These are phyloP conservation scores for Pilobolus umbonatus DNA, from an alignment of 192 early-diverging fungal species.

Conservation along the genomic window DNA sequence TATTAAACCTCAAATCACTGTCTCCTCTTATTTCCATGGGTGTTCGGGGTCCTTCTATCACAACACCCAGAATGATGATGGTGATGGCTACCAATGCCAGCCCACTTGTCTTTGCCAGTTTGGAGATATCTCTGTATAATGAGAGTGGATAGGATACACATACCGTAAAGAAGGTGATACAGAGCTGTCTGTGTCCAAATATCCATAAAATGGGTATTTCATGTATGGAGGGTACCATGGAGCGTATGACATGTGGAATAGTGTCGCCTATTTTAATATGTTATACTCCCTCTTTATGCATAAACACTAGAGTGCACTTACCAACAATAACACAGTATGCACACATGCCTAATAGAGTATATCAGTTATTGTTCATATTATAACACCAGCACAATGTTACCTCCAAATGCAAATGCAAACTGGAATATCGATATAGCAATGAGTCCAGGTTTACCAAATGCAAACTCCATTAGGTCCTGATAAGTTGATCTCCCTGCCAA, in stretches of 20 bases:
- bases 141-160: slow-evolving; percentile 82
- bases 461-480: slow-evolving; percentile 77
- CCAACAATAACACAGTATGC: slow-evolving; percentile 66
- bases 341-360: slow-evolving; percentile 41
- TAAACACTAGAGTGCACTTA: slow-evolving; percentile 13
- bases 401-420: slow-evolving; percentile 92
- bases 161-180: slow-evolving; percentile 74
- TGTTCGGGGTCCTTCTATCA: slow-evolving; percentile 63
- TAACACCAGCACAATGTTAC: slow-evolving; percentile 35
- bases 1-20: slow-evolving; percentile 27
- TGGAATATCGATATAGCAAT: slow-evolving; percentile 83
- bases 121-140: slow-evolving; percentile 81
- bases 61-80: slow-evolving; percentile 68
- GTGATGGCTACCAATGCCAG: slow-evolving; percentile 79
- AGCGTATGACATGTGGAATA: slow-evolving; percentile 73
- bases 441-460: slow-evolving; percentile 76
- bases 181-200: slow-evolving; percentile 63
- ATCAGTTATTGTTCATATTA: neutral
- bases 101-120: slow-evolving; percentile 83
- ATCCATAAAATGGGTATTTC: slow-evolving; percentile 52
- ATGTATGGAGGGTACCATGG: slow-evolving; percentile 58
- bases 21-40: slow-evolving; percentile 49
- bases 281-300: slow-evolving; percentile 26
- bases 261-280: slow-evolving; percentile 70
- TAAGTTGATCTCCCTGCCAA: slow-evolving; percentile 75